These are phyloP conservation scores for Cicer arietinum DNA, from an alignment of 306 rosid genomes.

Conservation along the genomic window DNA sequence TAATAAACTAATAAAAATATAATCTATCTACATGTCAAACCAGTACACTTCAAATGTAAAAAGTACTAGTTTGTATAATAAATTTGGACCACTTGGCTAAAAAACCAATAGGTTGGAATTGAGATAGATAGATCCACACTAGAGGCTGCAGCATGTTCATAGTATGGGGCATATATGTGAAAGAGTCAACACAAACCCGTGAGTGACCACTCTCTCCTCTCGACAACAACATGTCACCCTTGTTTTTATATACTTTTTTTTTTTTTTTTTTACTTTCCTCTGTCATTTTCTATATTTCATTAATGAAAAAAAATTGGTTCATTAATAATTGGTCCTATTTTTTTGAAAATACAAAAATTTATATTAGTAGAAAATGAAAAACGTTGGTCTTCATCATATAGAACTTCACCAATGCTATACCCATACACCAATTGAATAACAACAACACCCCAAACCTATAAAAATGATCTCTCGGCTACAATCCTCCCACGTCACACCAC, in stretches of 20 bases:
- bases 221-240: constrained; percentile 52
- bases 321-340: too few species aligned
- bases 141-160: background rate
- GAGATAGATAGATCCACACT: background rate
- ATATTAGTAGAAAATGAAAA: too few species aligned
- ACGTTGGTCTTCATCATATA: too few species aligned
- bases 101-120: background rate
- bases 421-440: too few species aligned
- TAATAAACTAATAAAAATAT: too few species aligned
- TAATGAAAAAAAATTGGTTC: background rate
- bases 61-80: background rate
- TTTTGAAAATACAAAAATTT: too few species aligned
- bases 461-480: too few species aligned
- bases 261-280: background rate
- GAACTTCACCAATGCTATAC: too few species aligned
- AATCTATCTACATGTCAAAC: too few species aligned
- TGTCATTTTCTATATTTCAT: constrained; percentile 29
- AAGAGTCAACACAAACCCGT: constrained; percentile 88
- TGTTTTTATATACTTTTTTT: background rate
- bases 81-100: background rate
- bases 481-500: too few species aligned
- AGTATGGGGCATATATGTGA: constrained; percentile 19
- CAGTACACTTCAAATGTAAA: background rate
- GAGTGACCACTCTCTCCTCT: constrained; percentile 66
- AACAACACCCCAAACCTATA: too few species aligned